Conservation (phyloP, 129 eudicot species). For the Ambrosia trifida region DNA sequence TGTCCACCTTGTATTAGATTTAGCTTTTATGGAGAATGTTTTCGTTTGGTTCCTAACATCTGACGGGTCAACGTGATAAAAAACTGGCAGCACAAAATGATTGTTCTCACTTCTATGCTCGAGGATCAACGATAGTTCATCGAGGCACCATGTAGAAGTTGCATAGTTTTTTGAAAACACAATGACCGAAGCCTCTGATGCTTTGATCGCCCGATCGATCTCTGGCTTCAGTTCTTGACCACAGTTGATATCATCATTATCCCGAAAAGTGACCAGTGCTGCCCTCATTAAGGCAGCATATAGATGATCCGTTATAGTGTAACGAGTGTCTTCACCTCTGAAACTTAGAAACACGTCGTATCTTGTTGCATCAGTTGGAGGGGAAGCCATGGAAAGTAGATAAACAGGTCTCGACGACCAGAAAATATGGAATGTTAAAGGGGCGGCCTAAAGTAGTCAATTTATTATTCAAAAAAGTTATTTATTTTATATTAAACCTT, state of each 20-base stretch:
- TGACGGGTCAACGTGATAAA: conserved; percentile 13
- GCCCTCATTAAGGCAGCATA: neutral
- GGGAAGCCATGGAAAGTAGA: too few relatives aligned
- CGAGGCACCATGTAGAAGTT: conserved; percentile 19
- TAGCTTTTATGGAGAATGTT: neutral
- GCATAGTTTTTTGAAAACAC: conserved; percentile 7
- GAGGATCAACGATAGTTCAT: conserved; percentile 18
- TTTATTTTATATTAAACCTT: too few relatives aligned
- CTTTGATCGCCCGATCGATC: neutral
- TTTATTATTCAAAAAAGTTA: too few relatives aligned
- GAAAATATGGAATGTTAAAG: too few relatives aligned
- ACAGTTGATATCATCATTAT: neutral
- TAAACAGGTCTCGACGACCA: too few relatives aligned
- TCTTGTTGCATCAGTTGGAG: too few relatives aligned
- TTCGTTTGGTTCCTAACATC: neutral
- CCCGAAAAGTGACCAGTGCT: neutral
- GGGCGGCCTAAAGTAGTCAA: too few relatives aligned
- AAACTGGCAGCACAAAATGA: conserved; percentile 10
- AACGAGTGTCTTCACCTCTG: conserved; percentile 4
- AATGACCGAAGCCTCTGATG: neutral
- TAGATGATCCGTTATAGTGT: neutral
- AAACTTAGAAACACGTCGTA: too few relatives aligned
- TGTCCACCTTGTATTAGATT: conserved; percentile 11
- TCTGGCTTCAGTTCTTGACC: neutral
- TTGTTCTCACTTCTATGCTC: neutral